Percentiles rank a stretch among this genome's conserved stretches.
Evolutionary conservation across 768 basidiomycete genomes (phyloP).

Genomic region (Tricholoma sp.): DNA sequence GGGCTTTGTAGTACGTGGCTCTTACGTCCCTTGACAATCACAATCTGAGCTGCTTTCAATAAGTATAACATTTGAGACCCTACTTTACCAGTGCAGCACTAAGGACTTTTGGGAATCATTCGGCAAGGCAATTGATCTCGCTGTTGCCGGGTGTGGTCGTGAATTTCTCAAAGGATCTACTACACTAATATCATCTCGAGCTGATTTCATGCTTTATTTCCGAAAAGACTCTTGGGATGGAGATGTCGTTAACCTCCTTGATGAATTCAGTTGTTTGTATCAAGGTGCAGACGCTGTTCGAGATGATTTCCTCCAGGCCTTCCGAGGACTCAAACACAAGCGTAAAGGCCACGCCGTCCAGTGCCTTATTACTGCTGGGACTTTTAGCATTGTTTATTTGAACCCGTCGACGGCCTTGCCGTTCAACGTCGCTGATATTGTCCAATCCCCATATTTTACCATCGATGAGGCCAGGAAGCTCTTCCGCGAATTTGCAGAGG

Average conservation of each 20-base stretch:
- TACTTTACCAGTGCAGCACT: background rate
- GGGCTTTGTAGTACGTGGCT: constrained; percentile 1
- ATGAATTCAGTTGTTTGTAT: background rate
- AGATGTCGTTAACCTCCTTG: background rate
- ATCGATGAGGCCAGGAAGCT: background rate
- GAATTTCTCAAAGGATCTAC: background rate
- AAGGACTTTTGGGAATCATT: background rate
- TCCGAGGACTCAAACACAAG: background rate
- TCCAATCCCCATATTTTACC: background rate
- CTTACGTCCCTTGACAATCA: background rate
- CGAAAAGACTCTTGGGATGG: background rate
- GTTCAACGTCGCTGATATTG: background rate
- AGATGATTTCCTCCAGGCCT: background rate
- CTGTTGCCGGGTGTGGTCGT: background rate
- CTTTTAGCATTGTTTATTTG: background rate
- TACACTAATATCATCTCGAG: background rate
- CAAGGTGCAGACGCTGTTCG: background rate
- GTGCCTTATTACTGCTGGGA: background rate
- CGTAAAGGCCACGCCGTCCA: background rate
- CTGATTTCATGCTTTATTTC: background rate
- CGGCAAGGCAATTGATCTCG: background rate
- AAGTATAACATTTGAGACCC: background rate
- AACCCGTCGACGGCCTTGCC: background rate
- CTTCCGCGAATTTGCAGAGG: background rate
- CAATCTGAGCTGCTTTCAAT: background rate